A percentile compares a stretch with the other conserved stretches of the same genome.
These are phyloP conservation scores for Torulaspora indica DNA, from an alignment of 805 yeast genomes.

Conservation along the genomic window DNA sequence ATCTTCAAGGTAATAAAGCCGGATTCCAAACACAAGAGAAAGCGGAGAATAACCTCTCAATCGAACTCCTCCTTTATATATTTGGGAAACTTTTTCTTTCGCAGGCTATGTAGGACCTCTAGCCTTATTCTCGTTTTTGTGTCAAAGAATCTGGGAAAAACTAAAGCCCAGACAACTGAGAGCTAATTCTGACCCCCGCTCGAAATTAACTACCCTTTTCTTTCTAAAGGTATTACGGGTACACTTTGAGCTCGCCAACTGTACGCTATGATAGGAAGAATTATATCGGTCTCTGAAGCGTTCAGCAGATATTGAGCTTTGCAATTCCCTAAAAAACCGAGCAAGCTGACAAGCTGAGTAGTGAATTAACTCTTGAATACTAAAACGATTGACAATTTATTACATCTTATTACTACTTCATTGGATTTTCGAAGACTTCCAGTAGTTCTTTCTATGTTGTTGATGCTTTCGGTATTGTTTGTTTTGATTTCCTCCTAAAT, in stretches of 20 bases:
- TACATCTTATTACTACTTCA: slow-evolving; percentile 1
- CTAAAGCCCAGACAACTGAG: not conserved
- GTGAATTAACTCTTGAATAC: not conserved
- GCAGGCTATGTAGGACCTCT: not conserved
- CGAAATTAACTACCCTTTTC: not conserved
- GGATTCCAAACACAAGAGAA: not conserved
- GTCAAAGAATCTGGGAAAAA: slow-evolving; percentile 5
- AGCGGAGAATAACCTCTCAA: not conserved
- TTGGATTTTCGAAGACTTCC: not conserved
- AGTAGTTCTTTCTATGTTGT: slow-evolving; percentile 1
- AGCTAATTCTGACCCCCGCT: not conserved
- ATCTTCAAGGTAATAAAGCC: not conserved
- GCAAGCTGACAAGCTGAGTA: not conserved
- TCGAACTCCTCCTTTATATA: slow-evolving; percentile 6
- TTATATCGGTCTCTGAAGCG: not conserved
- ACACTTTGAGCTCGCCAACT: not conserved
- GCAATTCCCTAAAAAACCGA: not conserved
- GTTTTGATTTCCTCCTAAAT: slow-evolving; percentile 9
- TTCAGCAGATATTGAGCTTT: not conserved
- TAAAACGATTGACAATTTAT: not conserved
- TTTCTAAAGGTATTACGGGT: not conserved
- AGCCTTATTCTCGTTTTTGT: slow-evolving; percentile 9
- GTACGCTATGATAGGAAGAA: not conserved
- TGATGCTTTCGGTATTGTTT: slow-evolving; percentile 10
- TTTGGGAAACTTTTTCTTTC: slow-evolving; percentile 1